These are phyloP conservation scores for Globisporangium parvum DNA, from an alignment of 352 stramenopile species.

Conservation along the genomic window DNA sequence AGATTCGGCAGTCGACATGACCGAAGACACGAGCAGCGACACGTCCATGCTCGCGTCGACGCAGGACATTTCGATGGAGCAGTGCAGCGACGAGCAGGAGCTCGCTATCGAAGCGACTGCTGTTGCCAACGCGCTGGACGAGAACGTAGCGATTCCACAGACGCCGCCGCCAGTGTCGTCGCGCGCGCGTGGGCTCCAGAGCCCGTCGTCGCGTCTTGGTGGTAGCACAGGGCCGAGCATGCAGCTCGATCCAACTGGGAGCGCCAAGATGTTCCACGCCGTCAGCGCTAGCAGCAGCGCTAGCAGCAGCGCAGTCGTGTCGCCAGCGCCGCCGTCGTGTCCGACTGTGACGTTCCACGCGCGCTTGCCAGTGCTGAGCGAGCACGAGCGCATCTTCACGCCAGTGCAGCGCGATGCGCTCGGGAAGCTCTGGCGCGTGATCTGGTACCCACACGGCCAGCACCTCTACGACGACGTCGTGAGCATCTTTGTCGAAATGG, in stretches of 20 bases:
- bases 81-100: constrained; percentile 10
- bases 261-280: constrained; percentile 16
- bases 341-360: constrained; percentile 24
- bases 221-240: constrained; percentile 7
- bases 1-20: constrained; percentile 9
- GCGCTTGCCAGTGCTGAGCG: constrained; percentile 37
- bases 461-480: constrained; percentile 35
- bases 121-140: not conserved
- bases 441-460: constrained; percentile 56
- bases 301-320: not conserved
- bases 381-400: constrained; percentile 26
- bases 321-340: not conserved
- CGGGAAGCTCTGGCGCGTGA: constrained; percentile 46
- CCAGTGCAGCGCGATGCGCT: constrained; percentile 25
- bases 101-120: not conserved
- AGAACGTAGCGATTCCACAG: constrained; percentile 11
- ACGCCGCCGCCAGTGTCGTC: constrained; percentile 11
- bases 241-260: constrained; percentile 18
- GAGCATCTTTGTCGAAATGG: constrained; percentile 58
- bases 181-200: constrained; percentile 3
- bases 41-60: constrained; percentile 8
- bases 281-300: not conserved
- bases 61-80: constrained; percentile 8
- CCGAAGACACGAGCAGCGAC: constrained; percentile 4
- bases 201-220: not conserved